Conservation (phyloP, 257 asterid species). For the Perilla frutescens region DNA sequence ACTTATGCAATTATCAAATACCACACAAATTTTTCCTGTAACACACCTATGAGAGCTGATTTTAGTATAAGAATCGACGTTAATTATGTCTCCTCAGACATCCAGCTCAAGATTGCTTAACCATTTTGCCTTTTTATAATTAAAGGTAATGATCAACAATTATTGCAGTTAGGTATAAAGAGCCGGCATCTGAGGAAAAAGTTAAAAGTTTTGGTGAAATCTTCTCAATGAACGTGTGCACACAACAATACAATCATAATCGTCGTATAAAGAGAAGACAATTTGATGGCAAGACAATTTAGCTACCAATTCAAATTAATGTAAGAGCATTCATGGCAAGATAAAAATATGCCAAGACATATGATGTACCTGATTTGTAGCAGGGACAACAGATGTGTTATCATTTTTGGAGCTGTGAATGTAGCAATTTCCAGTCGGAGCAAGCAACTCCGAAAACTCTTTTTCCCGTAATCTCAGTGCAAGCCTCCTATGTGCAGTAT, state of each 20-base stretch:
- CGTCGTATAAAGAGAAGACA: background rate
- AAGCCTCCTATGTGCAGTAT: conserved; percentile 47
- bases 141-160: background rate
- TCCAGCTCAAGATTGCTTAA: no score
- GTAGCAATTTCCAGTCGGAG: conserved; percentile 28
- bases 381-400: conserved; percentile 24
- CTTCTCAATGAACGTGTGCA: background rate
- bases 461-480: conserved; percentile 41
- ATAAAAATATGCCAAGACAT: background rate
- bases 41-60: background rate
- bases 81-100: background rate
- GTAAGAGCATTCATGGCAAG: background rate
- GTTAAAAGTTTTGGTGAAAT: background rate
- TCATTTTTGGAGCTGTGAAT: conserved; percentile 40
- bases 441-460: conserved; percentile 24
- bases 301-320: background rate
- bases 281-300: background rate
- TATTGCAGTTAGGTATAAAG: background rate
- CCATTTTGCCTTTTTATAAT: background rate
- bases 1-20: background rate
- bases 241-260: background rate
- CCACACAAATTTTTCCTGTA: background rate
- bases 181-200: background rate
- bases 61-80: background rate
- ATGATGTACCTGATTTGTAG: conserved; percentile 47